These are phyloP conservation scores for Graphiopsis chlorocephala DNA, from an alignment of 2,329 filamentous ascomycete genomes.

Conservation along the genomic window DNA sequence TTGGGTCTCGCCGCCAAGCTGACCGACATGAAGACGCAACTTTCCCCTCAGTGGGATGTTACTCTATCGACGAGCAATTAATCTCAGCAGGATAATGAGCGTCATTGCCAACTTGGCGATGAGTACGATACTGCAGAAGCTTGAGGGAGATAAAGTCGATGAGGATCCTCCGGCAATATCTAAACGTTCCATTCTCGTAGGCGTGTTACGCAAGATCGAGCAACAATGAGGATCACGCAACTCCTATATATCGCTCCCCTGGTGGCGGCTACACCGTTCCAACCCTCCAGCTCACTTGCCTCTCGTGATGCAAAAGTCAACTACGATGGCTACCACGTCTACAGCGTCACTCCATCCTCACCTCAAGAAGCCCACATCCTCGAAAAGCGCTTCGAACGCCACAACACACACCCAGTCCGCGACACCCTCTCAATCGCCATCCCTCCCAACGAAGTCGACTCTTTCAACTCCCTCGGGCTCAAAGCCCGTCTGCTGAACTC, in stretches of 20 bases:
- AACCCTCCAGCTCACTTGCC: background rate
- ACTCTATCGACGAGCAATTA: background rate
- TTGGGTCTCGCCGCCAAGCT: constrained; percentile 14
- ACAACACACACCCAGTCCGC: constrained; percentile 35
- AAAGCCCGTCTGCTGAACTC: constrained; percentile 39
- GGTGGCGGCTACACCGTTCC: background rate
- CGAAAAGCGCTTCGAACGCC: constrained; percentile 35
- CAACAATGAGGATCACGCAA: background rate
- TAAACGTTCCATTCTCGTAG: background rate
- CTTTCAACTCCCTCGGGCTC: constrained; percentile 36
- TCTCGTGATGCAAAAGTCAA: constrained; percentile 23
- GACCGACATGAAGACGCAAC: constrained; percentile 7
- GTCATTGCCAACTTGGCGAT: background rate
- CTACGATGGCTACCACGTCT: constrained; percentile 44
- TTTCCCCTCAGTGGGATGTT: background rate
- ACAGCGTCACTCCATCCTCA: constrained; percentile 20
- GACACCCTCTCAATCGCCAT: constrained; percentile 25
- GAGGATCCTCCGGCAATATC: background rate
- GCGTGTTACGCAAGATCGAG: background rate
- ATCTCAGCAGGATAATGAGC: background rate
- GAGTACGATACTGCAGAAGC: background rate
- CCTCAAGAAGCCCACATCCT: background rate
- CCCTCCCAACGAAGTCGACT: constrained; percentile 2
- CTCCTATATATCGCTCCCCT: background rate
- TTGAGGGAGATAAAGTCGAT: background rate